phyloP scores from a whole-genome alignment of 1,284 basidiomycete species.

The Takashimella koratensis region DNA sequence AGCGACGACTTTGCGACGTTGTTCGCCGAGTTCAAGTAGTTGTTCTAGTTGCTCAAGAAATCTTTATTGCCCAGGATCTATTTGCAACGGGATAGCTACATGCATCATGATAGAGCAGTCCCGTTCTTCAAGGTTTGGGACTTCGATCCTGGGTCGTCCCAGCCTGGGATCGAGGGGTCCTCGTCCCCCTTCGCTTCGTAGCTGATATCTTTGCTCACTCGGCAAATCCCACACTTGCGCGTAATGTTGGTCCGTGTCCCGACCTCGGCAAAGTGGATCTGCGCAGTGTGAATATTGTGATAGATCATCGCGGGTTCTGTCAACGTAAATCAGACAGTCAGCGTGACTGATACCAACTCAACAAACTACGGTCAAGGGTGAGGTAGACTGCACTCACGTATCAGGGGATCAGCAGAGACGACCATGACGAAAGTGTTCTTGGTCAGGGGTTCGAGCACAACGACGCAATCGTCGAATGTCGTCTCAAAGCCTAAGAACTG shows the following conservation, averaged over 20 bases:
- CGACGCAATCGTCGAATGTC: slow-evolving; percentile 68
- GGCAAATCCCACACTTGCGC: slow-evolving; percentile 46
- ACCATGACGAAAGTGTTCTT: slow-evolving; percentile 86
- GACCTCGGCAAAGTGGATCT: slow-evolving; percentile 52
- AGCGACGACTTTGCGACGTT: slow-evolving; percentile 33
- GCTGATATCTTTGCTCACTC: slow-evolving; percentile 25
- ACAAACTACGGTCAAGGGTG: no score
- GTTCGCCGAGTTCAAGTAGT: slow-evolving; percentile 33
- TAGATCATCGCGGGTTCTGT: slow-evolving; percentile 52
- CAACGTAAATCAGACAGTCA: no score
- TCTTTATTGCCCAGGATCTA: no score
- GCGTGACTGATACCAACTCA: not conserved
- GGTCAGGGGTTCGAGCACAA: slow-evolving; percentile 92
- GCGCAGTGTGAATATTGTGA: slow-evolving; percentile 51
- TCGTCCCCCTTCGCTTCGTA: slow-evolving; percentile 36
- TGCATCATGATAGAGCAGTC: no score
- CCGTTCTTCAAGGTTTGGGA: no score
- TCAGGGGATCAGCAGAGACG: slow-evolving; percentile 78
- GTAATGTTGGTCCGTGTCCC: slow-evolving; percentile 26
- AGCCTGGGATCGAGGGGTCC: slow-evolving; percentile 31
- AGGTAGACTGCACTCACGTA: slow-evolving; percentile 58
- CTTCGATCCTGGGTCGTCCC: slow-evolving; percentile 36
- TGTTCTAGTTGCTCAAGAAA: not conserved
- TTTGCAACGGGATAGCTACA: no score
- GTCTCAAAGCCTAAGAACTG: slow-evolving; percentile 75